These are phyloP conservation scores for Leccinum sublutescens DNA, from an alignment of 768 basidiomycete species.

Conservation along the genomic window DNA sequence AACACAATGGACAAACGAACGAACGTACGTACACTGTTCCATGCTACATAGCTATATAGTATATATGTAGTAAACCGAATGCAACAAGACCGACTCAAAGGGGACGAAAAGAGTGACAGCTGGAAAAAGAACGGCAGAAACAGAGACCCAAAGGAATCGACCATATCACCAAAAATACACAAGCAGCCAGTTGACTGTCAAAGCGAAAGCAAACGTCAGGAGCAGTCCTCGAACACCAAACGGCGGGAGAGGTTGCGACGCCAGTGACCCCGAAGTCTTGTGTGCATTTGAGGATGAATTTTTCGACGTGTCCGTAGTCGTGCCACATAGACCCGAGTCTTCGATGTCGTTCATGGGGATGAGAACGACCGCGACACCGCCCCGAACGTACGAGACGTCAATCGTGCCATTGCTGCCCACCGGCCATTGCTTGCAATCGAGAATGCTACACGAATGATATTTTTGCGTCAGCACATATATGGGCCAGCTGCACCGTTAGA, in stretches of 20 bases:
- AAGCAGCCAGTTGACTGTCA: too few relatives aligned
- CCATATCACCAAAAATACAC: not conserved
- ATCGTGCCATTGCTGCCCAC: conserved; percentile 66
- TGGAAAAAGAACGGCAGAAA: not conserved
- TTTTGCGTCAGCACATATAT: not conserved
- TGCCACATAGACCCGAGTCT: conserved; percentile 40
- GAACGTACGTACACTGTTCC: not conserved
- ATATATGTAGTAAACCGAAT: not conserved
- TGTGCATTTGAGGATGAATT: too few relatives aligned
- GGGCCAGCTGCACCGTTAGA: not conserved
- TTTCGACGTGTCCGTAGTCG: not conserved
- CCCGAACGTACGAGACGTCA: conserved; percentile 58
- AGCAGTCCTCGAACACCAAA: not conserved
- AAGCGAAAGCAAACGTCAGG: not conserved
- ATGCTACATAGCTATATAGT: not conserved
- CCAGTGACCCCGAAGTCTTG: not conserved
- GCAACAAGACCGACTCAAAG: not conserved
- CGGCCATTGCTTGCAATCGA: conserved; percentile 65
- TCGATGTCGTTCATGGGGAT: conserved; percentile 34
- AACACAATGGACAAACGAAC: too few relatives aligned
- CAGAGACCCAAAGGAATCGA: not conserved
- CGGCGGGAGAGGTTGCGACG: not conserved
- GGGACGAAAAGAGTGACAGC: not conserved
- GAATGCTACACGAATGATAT: conserved; percentile 39
- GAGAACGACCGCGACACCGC: conserved; percentile 49